Evolutionary conservation across 2,329 filamentous ascomycete species (phyloP).

Genomic region (Cladosporium austrohemisphaericum): DNA sequence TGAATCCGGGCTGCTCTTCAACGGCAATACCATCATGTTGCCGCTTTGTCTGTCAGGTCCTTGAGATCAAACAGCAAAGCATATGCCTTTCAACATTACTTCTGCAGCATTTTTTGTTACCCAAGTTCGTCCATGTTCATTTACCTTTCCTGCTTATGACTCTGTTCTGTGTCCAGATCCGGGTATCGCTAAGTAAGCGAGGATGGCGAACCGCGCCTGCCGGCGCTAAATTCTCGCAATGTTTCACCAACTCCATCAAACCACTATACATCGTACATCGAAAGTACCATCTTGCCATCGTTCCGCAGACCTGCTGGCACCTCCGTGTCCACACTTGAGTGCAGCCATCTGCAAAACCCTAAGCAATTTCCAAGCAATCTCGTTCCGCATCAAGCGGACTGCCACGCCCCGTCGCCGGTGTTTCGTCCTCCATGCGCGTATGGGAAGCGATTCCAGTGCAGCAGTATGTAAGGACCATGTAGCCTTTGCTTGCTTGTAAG

Average conservation of each 20-base stretch:
- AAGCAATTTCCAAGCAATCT: slow-evolving; percentile 13
- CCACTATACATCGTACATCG: not conserved
- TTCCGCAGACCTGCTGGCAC: not conserved
- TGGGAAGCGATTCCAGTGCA: slow-evolving; percentile 7
- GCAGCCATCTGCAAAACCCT: not conserved
- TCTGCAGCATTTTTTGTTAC: too few species aligned
- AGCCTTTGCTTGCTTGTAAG: slow-evolving; percentile 10
- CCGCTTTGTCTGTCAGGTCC: too few species aligned
- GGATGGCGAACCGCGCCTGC: not conserved
- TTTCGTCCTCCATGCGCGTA: slow-evolving; percentile 10
- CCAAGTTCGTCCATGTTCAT: too few species aligned
- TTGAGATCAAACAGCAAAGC: too few species aligned
- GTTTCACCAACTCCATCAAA: slow-evolving; percentile 5
- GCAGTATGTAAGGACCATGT: slow-evolving; percentile 6
- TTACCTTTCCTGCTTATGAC: too few species aligned
- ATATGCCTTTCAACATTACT: too few species aligned
- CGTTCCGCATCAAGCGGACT: slow-evolving; percentile 2
- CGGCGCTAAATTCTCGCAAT: not conserved
- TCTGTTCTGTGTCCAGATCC: not conserved
- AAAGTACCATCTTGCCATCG: not conserved
- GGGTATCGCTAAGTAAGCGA: not conserved
- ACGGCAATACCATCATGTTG: too few species aligned
- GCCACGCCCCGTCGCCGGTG: slow-evolving; percentile 14
- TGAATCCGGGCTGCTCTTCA: too few species aligned
- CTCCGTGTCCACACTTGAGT: too few species aligned